These are phyloP conservation scores for cucumber (Cucumis sativus) DNA, from an alignment of 306 rosid genomes.

Conservation along the genomic window Cucumber_9930_V3 NC_026656.2:5139001-5139500, in stretches of 20 bases:
- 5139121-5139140: slow-evolving; percentile 46
- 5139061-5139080: slow-evolving; percentile 35
- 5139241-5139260: slow-evolving; percentile 79
- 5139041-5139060: slow-evolving; percentile 67
- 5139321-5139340: slow-evolving; percentile 64
- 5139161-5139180: slow-evolving; percentile 57
- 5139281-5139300: slow-evolving; percentile 38
- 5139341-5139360: slow-evolving; percentile 81
- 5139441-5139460: slow-evolving; percentile 28
- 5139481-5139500: slow-evolving; percentile 64
- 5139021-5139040: slow-evolving; percentile 33
- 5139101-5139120: slow-evolving; percentile 90
- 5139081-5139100: slow-evolving; percentile 58
- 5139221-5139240: slow-evolving; percentile 89
- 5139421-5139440: slow-evolving; percentile 43
- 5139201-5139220: slow-evolving; percentile 69
- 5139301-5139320: slow-evolving; percentile 53
- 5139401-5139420: slow-evolving; percentile 67
- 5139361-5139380: slow-evolving; percentile 73
- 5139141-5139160: slow-evolving; percentile 32
- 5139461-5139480: slow-evolving; percentile 52
- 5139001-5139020: not conserved
- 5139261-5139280: slow-evolving; percentile 88
- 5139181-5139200: slow-evolving; percentile 62
- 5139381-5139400: slow-evolving; percentile 58